Percentiles rank a stretch among this genome's conserved stretches.
Evolutionary conservation across 441 rosid genomes (phyloP).

Genomic region (Gossypium aridum): DNA sequence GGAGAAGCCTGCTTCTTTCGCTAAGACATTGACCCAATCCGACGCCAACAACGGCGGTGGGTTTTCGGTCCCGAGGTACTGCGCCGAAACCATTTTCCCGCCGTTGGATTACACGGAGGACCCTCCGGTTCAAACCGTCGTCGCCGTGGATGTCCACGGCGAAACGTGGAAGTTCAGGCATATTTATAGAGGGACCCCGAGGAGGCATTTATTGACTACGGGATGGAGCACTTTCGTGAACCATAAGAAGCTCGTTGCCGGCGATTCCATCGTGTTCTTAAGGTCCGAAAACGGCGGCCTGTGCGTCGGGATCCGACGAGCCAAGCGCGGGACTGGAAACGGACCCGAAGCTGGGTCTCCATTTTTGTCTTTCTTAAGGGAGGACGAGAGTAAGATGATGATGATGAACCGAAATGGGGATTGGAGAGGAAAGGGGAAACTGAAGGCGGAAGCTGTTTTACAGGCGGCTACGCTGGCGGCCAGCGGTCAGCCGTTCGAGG

Average conservation of each 20-base stretch:
- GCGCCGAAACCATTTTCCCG: constrained; percentile 61
- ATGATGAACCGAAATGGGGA: constrained; percentile 15
- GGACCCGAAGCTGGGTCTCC: constrained; percentile 29
- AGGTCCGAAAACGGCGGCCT: constrained; percentile 51
- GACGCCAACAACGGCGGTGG: constrained; percentile 75
- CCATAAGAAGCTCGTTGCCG: constrained; percentile 58
- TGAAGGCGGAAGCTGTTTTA: constrained; percentile 37
- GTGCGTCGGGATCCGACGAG: constrained; percentile 53
- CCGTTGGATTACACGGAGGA: constrained; percentile 50
- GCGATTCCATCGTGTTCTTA: constrained; percentile 62
- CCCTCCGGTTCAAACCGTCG: constrained; percentile 59
- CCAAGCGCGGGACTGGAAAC: constrained; percentile 41
- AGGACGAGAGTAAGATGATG: too few relatives aligned
- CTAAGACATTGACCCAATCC: constrained; percentile 64
- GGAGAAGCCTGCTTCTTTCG: constrained; percentile 51
- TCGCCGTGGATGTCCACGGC: constrained; percentile 60
- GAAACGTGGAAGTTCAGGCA: constrained; percentile 62
- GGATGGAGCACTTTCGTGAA: constrained; percentile 68
- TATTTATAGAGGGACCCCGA: constrained; percentile 64
- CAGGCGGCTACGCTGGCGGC: constrained; percentile 51
- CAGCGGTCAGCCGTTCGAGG: constrained; percentile 47
- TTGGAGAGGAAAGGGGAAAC: constrained; percentile 30
- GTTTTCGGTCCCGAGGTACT: constrained; percentile 66
- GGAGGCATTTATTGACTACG: constrained; percentile 56
- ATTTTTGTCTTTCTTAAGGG: too few relatives aligned